phyloP scores from a whole-genome alignment of 257 asterid species.

The Verbena officinalis region DNA sequence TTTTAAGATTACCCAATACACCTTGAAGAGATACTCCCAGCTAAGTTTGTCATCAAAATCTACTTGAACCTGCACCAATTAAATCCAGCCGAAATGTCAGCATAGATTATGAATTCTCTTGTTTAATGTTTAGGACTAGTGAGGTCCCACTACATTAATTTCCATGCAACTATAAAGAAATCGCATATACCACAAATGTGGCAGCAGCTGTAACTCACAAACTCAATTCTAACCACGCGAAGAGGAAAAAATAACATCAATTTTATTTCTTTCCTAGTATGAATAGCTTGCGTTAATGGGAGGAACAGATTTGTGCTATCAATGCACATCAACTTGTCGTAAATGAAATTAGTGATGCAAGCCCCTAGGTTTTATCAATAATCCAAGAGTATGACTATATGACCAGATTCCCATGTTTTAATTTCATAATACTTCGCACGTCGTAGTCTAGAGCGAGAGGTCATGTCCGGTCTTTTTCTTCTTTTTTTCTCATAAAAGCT shows the following conservation, averaged over 20 bases:
- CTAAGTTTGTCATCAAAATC: conserved; percentile 87
- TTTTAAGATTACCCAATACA: conserved; percentile 76
- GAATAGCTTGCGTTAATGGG: conserved; percentile 13
- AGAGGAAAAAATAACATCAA: not conserved
- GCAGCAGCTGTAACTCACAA: conserved; percentile 8
- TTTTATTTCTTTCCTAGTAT: not conserved
- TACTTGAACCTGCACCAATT: conserved; percentile 61
- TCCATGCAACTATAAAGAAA: conserved; percentile 13
- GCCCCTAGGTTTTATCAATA: not conserved
- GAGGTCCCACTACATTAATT: conserved; percentile 25
- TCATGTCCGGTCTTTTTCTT: not conserved
- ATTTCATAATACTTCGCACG: not conserved
- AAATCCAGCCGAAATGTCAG: conserved; percentile 20
- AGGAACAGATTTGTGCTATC: not conserved
- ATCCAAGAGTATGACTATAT: not conserved
- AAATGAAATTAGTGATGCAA: not conserved
- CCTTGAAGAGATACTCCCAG: conserved; percentile 96
- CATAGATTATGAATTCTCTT: conserved; percentile 16
- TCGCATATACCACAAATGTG: conserved; percentile 17
- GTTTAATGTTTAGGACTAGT: conserved; percentile 5
- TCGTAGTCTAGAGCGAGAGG: not conserved
- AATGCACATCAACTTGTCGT: not conserved
- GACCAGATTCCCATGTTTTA: not conserved
- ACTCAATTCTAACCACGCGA: conserved; percentile 6
- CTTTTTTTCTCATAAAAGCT: conserved; percentile 9